These are phyloP conservation scores for Alternaria hordeiaustralica DNA, from an alignment of 2,329 filamentous ascomycete species.

Conservation along the genomic window DNA sequence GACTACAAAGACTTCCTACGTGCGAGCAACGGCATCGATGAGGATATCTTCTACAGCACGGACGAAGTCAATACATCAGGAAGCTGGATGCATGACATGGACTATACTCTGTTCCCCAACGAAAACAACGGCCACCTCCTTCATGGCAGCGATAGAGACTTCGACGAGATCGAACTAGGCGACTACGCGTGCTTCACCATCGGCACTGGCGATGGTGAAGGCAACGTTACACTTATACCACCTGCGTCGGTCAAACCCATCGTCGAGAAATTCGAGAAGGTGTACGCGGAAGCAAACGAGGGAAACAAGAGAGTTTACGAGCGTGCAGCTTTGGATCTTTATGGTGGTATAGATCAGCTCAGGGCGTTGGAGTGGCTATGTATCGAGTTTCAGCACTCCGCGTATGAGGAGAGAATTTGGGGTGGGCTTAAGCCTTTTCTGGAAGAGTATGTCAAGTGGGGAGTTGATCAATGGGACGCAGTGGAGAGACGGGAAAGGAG, in stretches of 20 bases:
- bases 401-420: not conserved
- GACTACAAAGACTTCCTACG: conserved; percentile 11
- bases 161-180: no score
- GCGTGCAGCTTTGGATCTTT: conserved; percentile 7
- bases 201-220: not conserved
- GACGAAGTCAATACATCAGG: not conserved
- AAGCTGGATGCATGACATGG: not conserved
- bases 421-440: conserved; percentile 2
- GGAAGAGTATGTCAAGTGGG: not conserved
- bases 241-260: not conserved
- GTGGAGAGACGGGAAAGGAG: not conserved
- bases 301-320: conserved; percentile 2
- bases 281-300: conserved; percentile 2
- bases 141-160: no score
- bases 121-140: no score
- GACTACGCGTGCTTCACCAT: not conserved
- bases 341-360: conserved; percentile 5
- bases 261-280: not conserved
- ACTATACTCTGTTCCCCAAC: not conserved
- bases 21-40: conserved; percentile 6
- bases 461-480: no score
- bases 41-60: not conserved
- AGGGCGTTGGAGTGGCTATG: conserved; percentile 11
- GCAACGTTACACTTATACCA: not conserved
- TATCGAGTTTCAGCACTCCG: conserved; percentile 5